phyloP scores from a whole-genome alignment of 139 green algal species.

The Chlorella sp. region DNA sequence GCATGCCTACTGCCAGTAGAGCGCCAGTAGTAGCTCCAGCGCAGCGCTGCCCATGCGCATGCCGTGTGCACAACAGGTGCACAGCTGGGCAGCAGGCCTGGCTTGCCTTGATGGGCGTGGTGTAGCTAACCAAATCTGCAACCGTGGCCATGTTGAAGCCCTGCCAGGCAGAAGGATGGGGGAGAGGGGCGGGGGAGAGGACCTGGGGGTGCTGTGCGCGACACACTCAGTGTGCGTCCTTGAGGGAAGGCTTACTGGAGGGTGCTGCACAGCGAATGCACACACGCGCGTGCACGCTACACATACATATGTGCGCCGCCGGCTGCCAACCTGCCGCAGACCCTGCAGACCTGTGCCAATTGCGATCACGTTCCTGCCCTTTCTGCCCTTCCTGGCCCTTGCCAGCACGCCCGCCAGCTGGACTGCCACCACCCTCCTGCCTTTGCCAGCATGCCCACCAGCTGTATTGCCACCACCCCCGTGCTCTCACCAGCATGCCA shows the following conservation, averaged over 20 bases:
- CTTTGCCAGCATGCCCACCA: not conserved
- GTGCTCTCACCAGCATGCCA: constrained; percentile 11
- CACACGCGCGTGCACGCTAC: too few species aligned
- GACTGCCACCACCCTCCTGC: not conserved
- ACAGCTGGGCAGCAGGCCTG: not conserved
- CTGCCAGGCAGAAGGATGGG: not conserved
- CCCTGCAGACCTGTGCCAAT: too few species aligned
- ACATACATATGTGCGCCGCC: too few species aligned
- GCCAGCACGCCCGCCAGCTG: not conserved
- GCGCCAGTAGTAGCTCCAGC: not conserved
- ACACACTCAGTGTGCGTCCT: too few species aligned
- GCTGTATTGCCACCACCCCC: not conserved
- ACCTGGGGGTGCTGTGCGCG: not conserved
- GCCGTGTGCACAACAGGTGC: not conserved
- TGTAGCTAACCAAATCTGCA: not conserved
- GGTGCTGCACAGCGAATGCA: too few species aligned
- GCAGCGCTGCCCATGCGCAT: not conserved
- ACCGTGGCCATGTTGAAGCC: constrained; percentile 17
- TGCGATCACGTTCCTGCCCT: too few species aligned
- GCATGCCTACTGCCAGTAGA: not conserved
- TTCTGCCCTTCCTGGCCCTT: not conserved
- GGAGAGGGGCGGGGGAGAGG: not conserved
- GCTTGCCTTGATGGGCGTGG: not conserved
- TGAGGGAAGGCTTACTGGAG: too few species aligned
- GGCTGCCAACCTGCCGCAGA: too few species aligned